phyloP scores from a whole-genome alignment of 768 basidiomycete species.

The Boletus rubroflammeus region DNA sequence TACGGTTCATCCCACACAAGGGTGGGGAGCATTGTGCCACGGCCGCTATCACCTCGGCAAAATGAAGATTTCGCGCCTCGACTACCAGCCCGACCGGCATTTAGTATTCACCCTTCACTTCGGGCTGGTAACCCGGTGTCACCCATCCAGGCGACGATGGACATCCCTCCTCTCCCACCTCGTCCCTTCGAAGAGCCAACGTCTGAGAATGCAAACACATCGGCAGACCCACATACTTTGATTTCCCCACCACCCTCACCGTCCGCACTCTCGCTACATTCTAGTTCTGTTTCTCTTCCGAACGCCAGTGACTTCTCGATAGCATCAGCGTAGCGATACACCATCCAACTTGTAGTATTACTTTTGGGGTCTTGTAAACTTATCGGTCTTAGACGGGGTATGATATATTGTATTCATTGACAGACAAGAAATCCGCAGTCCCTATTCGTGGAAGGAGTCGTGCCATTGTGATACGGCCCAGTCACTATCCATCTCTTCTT shows the following conservation, averaged over 20 bases:
- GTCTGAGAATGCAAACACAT: constrained; percentile 1
- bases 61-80: constrained; percentile 72
- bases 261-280: constrained; percentile 8
- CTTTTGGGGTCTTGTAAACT: constrained; percentile 1
- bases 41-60: constrained; percentile 20
- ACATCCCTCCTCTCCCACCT: constrained; percentile 28
- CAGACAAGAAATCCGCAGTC: background rate
- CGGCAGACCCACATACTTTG: constrained; percentile 7
- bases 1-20: constrained; percentile 76
- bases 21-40: constrained; percentile 45
- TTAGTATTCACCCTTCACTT: constrained; percentile 76
- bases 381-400: background rate
- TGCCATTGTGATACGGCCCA: constrained; percentile 32
- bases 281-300: constrained; percentile 15
- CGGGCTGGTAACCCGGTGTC: constrained; percentile 47
- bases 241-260: constrained; percentile 22
- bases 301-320: constrained; percentile 4
- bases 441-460: constrained; percentile 22
- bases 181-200: constrained; percentile 25
- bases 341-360: constrained; percentile 14
- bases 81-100: constrained; percentile 62
- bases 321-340: constrained; percentile 9
- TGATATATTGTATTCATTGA: constrained; percentile 5
- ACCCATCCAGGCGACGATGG: constrained; percentile 41
- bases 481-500: constrained; percentile 35